Conservation (phyloP, 495 filamentous ascomycete genomes). For the Niebla homalea region DNA sequence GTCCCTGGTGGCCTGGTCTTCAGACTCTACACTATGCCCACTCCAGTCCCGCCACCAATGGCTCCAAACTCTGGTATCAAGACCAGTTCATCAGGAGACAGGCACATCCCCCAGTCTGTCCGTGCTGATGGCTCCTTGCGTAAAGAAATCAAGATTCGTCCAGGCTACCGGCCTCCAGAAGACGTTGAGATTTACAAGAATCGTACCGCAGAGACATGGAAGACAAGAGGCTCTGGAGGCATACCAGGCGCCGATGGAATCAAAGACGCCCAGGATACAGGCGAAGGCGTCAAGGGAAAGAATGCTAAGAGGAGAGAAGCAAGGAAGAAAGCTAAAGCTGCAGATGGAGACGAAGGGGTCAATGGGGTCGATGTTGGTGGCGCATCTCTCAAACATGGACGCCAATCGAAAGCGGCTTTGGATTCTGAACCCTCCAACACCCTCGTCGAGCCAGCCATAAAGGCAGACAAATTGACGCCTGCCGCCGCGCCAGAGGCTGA, state of each 20-base stretch:
- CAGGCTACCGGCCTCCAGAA: constrained; percentile 88
- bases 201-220: constrained; percentile 73
- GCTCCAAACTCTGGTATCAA: constrained; percentile 55
- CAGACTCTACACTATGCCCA: not conserved
- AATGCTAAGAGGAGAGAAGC: constrained; percentile 91
- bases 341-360: constrained; percentile 21
- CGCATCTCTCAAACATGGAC: constrained; percentile 23
- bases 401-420: not conserved
- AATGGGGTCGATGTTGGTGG: constrained; percentile 27
- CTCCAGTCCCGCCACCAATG: constrained; percentile 8
- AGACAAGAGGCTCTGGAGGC: constrained; percentile 60
- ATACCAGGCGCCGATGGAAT: constrained; percentile 68
- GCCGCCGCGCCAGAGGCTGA: constrained; percentile 10
- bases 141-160: constrained; percentile 83
- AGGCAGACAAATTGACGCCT: not conserved
- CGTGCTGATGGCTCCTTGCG: constrained; percentile 79
- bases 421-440: not conserved
- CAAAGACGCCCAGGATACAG: constrained; percentile 41
- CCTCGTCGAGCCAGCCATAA: not conserved
- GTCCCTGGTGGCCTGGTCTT: constrained; percentile 16
- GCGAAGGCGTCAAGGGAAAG: constrained; percentile 47
- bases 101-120: constrained; percentile 73
- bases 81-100: constrained; percentile 56
- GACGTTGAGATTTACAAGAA: constrained; percentile 97
- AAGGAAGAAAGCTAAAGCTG: constrained; percentile 69